A percentile compares a stretch with the other conserved stretches of the same genome.
phyloP scores from a whole-genome alignment of 2,329 filamentous ascomycete species.

The Trichoderma guizhouense region DNA sequence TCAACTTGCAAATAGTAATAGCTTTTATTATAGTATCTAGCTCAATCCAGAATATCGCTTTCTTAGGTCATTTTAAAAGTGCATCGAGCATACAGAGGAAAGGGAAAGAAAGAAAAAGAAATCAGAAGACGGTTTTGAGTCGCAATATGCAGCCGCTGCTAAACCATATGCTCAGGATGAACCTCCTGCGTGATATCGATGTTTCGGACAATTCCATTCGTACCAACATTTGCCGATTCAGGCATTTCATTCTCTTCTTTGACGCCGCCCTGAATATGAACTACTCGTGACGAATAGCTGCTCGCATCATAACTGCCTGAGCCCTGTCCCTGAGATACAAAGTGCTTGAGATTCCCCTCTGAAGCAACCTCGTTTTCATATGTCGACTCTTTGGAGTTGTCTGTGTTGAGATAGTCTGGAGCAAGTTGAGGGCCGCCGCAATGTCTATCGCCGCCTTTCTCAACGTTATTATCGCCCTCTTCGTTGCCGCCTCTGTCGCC shows the following conservation, averaged over 20 bases:
- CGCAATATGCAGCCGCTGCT: background rate
- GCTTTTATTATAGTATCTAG: background rate
- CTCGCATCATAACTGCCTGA: background rate
- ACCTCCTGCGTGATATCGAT: slow-evolving; percentile 5
- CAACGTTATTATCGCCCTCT: too few species aligned
- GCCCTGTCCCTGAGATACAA: background rate
- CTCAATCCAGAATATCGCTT: background rate
- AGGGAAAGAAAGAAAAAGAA: background rate
- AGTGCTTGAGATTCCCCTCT: background rate
- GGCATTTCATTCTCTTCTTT: background rate
- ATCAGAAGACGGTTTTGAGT: too few species aligned
- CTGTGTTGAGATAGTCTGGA: background rate
- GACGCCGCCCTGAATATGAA: background rate
- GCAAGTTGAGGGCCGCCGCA: background rate
- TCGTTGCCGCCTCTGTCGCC: too few species aligned
- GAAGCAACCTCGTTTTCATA: background rate
- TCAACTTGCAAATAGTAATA: background rate
- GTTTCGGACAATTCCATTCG: background rate
- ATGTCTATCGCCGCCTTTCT: background rate
- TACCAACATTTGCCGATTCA: background rate
- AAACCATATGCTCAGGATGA: background rate
- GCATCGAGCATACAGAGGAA: background rate
- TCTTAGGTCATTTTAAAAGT: background rate
- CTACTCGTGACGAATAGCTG: background rate
- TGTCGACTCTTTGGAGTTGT: background rate